Evolutionary conservation across 192 early-diverging fungal species (phyloP).

Genomic region (Coemansia sp.): DNA sequence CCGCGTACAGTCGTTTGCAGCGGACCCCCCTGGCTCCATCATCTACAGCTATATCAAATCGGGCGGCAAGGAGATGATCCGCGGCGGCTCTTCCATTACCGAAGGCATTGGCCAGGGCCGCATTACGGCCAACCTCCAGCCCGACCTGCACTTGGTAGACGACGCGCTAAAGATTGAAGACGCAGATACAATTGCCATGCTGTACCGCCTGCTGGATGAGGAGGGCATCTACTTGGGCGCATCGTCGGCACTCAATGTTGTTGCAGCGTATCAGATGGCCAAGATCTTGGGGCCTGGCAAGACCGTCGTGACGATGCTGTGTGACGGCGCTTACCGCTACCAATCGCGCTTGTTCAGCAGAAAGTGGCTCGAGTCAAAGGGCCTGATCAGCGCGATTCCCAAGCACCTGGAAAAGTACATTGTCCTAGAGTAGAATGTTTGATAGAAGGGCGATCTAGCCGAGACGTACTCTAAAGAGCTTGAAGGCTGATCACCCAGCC

Average conservation of each 20-base stretch:
- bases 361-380: conserved; percentile 87
- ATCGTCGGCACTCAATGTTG: conserved; percentile 89
- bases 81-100: conserved; percentile 83
- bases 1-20: conserved; percentile 75
- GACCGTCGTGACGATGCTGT: conserved; percentile 82
- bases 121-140: conserved; percentile 84
- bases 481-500: not conserved
- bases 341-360: conserved; percentile 78
- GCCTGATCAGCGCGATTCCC: conserved; percentile 73
- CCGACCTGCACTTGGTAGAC: conserved; percentile 76
- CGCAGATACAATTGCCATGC: conserved; percentile 77
- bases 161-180: conserved; percentile 82
- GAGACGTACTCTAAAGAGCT: not conserved
- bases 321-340: conserved; percentile 88
- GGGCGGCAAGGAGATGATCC: conserved; percentile 62
- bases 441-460: not conserved
- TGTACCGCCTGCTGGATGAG: conserved; percentile 87
- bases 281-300: conserved; percentile 75
- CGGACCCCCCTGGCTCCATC: conserved; percentile 94
- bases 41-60: conserved; percentile 79
- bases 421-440: conserved; percentile 53
- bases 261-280: conserved; percentile 88
- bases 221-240: conserved; percentile 94
- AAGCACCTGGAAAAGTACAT: conserved; percentile 85
- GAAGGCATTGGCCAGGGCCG: conserved; percentile 97